Conservation (phyloP, 1,139 yeast species). For the Pichia inconspicua region DNA sequence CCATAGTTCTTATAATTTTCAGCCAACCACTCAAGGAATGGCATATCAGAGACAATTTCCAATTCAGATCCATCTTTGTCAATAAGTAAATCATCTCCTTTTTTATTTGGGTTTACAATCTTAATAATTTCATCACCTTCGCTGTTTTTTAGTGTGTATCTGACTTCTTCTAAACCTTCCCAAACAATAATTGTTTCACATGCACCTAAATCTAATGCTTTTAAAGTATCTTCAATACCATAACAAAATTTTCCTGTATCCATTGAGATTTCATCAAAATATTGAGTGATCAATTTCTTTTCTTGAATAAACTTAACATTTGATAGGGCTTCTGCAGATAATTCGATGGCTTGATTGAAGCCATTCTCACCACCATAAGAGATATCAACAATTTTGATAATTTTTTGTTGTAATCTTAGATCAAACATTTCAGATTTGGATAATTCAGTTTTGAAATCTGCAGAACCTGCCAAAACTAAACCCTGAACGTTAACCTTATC, state of each 20-base stretch:
- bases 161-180: constrained; percentile 78
- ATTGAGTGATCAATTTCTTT: constrained; percentile 83
- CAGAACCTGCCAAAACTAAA: constrained; percentile 93
- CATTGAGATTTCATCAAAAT: constrained; percentile 94
- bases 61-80: constrained; percentile 86
- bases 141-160: constrained; percentile 77
- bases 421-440: constrained; percentile 91
- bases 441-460: constrained; percentile 94
- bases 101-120: constrained; percentile 62
- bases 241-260: constrained; percentile 96
- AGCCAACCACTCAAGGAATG: constrained; percentile 93
- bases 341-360: constrained; percentile 95
- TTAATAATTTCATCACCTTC: constrained; percentile 75
- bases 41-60: constrained; percentile 76
- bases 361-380: constrained; percentile 99
- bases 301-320: constrained; percentile 97
- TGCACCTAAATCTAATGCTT: constrained; percentile 94
- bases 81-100: constrained; percentile 67
- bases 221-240: constrained; percentile 92
- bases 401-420: constrained; percentile 76
- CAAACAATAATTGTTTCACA: constrained; percentile 87
- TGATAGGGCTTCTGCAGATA: constrained; percentile 92
- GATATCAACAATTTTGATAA: constrained; percentile 88
- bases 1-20: constrained; percentile 92
- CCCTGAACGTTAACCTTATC: constrained; percentile 95